Evolutionary conservation across 345 rosid genomes (phyloP), one percentile per base, ranked within the genome.

Genomic region (Corchorus olitorius): DNA sequence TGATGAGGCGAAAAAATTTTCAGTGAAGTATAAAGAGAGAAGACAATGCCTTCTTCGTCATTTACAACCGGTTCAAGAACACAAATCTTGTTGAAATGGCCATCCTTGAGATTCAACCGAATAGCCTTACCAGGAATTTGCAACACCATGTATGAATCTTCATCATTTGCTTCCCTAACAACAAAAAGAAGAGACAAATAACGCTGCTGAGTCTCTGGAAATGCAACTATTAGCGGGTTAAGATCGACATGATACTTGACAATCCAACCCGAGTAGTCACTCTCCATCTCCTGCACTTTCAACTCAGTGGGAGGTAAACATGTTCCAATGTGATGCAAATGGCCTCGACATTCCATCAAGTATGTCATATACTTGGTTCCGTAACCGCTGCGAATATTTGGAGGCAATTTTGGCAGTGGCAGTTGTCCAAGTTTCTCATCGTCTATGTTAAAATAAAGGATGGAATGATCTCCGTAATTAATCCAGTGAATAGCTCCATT

Each of bases 141-240:
- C 65, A 78, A 53, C 76, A 85, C 79, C 77, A 80, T 13, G 37
- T 50, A 85, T 3, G 81, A 69, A 3, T 78, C 73, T 2, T 70
- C 83, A 0, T 82, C 81, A 11, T 27, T 71, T 75, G 81, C 86
- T 83, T 65, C 83, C 37, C 77, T 62, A 1, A 79, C 77, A 64
- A 83, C 19, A 39, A 55, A 48, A 27, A 82, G 17, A 52, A 78
- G 65, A 1, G 62, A 68, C 76, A 77, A 81, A 22, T 6, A 56
- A 7, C 8, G 8, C 7, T n/a, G 8, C 2, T 6, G n/a, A 0
- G 9, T 62, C 19, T 34, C 66, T 3, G 43, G 43, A 49, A 70
- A 17, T 50, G 73, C 59, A 34, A 15, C 13, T 13, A 7, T 12
- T 12, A 69, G 16, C 7, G 22, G 59, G 11, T 27, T 45, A 5